Base-by-base conservation (phyloP, 1,284 basidiomycete species). In the Malassezia furfur region DNA sequence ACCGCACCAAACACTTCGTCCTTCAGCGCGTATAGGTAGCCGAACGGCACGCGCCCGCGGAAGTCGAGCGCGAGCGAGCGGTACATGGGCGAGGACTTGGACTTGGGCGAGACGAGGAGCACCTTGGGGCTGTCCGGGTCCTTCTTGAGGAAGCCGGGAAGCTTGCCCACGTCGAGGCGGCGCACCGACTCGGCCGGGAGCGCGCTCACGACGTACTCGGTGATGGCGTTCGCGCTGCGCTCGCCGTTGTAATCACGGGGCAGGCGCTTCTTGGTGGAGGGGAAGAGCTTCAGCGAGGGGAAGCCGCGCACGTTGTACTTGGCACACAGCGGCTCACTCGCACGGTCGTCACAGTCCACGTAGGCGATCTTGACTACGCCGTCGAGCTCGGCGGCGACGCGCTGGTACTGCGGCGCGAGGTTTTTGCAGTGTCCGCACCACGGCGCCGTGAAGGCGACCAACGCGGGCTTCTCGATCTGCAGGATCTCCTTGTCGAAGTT, bases 241-340 rank as follows among this genome's bases (percentile, higher is more conserved):
- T 90, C 84, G 32, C 81, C 80, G 1, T 86, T 80, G 72, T 87
- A 94, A 49, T 81, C 79, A 61, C 85, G 81, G 0, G 87, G 81
- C 2, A 82, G 77, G 1, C 83, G 75, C 57, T 83, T 79, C 59
- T 73, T 69, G 25, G 67, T 63, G 48, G 68, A 54, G 36, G 76
- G 59, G 67, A 75, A 59, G 84, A 79, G 53, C 91, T 83, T 32
- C 78, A 96, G 75, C 3, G 91, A 94, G 1, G 91, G 91, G 80
- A 91, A 96, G 2, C 91, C 91, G 76, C 90, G 80, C 19, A 94
- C 81, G n/a, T 83, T 82, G 79, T 87, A 86, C 60, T 88, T 83
- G 0, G 82, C 82, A 70, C 91, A 96, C 9, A 91, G 76, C 7
- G 78, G 79, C 74, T 86, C 88, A 77, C 94, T 93, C 67, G 79